A percentile compares a stretch with the other conserved stretches of the same genome.
Conservation (phyloP, 345 rosid genomes). For the Erysimum cheiranthoides region DNA sequence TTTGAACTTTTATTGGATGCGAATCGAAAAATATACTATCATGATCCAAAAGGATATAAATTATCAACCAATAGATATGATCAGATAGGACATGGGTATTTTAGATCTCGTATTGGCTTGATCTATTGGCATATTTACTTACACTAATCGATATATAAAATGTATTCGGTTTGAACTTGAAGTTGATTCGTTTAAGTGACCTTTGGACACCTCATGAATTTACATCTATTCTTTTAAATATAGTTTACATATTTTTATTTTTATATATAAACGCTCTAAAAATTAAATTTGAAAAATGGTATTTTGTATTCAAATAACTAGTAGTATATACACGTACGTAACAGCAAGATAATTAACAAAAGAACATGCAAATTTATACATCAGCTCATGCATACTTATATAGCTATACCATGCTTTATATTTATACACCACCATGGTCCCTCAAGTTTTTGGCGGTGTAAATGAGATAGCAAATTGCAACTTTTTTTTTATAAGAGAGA, state of each 20-base stretch:
- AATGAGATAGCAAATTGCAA: constrained; percentile 29
- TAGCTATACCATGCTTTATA: constrained; percentile 17
- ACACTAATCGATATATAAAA: neutral
- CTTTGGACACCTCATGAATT: neutral
- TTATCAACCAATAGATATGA: neutral
- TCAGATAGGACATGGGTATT: neutral
- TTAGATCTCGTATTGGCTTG: neutral
- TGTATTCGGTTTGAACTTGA: neutral
- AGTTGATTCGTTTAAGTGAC: neutral
- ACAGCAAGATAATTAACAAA: neutral
- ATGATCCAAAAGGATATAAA: neutral
- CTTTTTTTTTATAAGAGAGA: too few relatives aligned
- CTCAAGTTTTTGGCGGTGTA: constrained; percentile 5
- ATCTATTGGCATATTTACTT: neutral
- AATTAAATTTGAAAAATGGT: neutral
- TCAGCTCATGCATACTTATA: constrained; percentile 3
- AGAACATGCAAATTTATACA: neutral
- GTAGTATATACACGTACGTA: neutral
- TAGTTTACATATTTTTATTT: neutral
- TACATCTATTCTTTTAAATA: neutral
- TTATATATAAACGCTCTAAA: neutral
- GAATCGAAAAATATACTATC: neutral
- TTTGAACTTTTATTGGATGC: constrained; percentile 7
- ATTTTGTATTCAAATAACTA: neutral
- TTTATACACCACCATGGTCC: constrained; percentile 2